Conservation (phyloP, 75 land plant species). For the Adiantum capillusveneris region DNA sequence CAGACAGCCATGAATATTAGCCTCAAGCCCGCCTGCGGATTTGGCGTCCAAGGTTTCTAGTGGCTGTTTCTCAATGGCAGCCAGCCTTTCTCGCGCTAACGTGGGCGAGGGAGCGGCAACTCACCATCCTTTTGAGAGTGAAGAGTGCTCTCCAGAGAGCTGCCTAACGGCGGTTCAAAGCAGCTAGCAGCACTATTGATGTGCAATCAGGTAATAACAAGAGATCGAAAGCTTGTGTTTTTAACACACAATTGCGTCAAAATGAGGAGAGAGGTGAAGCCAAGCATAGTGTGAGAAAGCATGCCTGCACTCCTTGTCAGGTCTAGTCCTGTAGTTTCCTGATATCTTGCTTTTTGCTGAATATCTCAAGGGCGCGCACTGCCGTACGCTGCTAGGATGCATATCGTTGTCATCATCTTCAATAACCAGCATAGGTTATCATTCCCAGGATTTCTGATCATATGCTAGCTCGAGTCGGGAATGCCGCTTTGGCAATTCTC, state of each 20-base stretch:
- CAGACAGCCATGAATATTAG: conserved; percentile 36
- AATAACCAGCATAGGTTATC: too few relatives aligned
- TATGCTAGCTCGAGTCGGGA: too few relatives aligned
- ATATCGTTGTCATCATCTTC: too few relatives aligned
- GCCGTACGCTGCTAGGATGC: too few relatives aligned
- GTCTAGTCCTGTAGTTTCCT: too few relatives aligned
- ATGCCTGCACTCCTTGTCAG: too few relatives aligned
- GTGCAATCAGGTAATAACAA: not conserved
- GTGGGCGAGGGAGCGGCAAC: conserved; percentile 8
- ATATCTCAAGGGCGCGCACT: too few relatives aligned
- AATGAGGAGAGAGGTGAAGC: not conserved
- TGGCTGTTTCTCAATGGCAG: conserved; percentile 42
- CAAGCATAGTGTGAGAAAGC: not conserved
- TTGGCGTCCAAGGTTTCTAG: conserved; percentile 28
- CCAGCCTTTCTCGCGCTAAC: conserved; percentile 32
- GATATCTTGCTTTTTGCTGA: too few relatives aligned
- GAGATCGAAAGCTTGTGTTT: not conserved
- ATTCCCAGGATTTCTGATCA: too few relatives aligned
- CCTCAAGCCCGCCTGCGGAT: conserved; percentile 37
- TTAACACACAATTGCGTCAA: not conserved
- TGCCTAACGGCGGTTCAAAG: conserved; percentile 5
- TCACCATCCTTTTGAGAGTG: conserved; percentile 22
- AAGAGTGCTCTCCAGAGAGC: conserved; percentile 21
- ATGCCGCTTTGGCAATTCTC: too few relatives aligned
- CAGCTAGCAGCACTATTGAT: not conserved